Base-by-base conservation (phyloP, 768 basidiomycete species). In the Collybiopsis confluens region DNA sequence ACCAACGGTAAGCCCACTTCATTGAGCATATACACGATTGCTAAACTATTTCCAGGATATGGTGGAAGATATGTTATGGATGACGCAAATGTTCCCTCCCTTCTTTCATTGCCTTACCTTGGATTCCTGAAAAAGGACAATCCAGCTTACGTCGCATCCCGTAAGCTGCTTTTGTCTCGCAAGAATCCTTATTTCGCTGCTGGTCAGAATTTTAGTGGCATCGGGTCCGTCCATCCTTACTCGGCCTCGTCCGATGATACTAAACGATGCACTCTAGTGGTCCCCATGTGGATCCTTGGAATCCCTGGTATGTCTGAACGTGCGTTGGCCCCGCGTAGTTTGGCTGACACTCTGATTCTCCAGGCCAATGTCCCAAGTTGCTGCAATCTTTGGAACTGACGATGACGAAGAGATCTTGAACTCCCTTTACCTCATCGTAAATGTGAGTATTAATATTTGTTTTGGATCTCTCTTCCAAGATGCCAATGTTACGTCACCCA, bases 311-410 rank as follows among this genome's bases (percentile, higher is more conserved):
- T 52, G 72, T 58, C n/a, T 16, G 5, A 15, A n/a, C 37, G 18
- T 35, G 23, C 20, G 30, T 5, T 26, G 15, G 18, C 15, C 5
- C 15, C 23, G 23, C n/a, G 36, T 45, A 23, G 15, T 27, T 46
- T 10, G 13, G 33, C 21, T 33, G 10, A 41, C 38, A 28, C 15
- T 40, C 35, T 35, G n/a, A n/a, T 59, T 21, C 48, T 45, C 23
- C 54, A 83, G 81, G 89, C 89, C 88, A 2, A 91, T 91, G 89
- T 86, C 88, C 21, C 85, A 83, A 50, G 81, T 91, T 40, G 81
- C 81, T 23, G 79, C 82, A 15, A 85, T 90, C 54, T 90, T 82
- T 63, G 85, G 88, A 2, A 85, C 85, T 8, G 82, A 90, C 63
- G 72, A 88, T 59, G 88, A 90, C 61, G 63, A 69, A 16, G 88